These are phyloP conservation scores for Pouteria campechiana DNA, from an alignment of 179 eudicot genomes.

Conservation along the genomic window DNA sequence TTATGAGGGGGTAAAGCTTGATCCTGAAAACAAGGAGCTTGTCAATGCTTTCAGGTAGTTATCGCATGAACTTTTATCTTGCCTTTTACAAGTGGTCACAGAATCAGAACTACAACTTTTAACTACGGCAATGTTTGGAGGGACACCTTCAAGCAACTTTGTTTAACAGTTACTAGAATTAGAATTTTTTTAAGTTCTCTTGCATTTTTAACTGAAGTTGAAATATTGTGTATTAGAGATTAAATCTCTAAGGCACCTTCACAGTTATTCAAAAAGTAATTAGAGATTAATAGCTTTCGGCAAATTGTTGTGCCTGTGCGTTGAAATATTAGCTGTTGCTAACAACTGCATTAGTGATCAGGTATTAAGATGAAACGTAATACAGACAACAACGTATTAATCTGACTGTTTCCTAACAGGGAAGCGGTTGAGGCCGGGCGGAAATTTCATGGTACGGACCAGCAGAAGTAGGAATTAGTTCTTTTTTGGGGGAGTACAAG, in stretches of 20 bases:
- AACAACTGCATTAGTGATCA: not conserved
- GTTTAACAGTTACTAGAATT: not conserved
- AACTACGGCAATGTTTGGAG: not conserved
- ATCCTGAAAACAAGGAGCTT: conserved; percentile 87
- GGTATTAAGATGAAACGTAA: not conserved
- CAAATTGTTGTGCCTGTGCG: too few relatives aligned
- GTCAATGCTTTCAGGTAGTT: conserved; percentile 76
- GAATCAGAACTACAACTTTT: not conserved
- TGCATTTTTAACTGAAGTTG: too few relatives aligned
- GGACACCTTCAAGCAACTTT: not conserved
- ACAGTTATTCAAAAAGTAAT: too few relatives aligned
- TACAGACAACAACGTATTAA: not conserved
- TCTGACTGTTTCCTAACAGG: conserved; percentile 27
- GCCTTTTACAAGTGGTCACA: too few relatives aligned
- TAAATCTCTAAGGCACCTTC: too few relatives aligned
- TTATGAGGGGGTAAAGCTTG: conserved; percentile 82
- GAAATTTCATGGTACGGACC: conserved; percentile 42
- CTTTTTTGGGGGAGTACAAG: too few relatives aligned
- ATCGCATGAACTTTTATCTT: not conserved
- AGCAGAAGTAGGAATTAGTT: too few relatives aligned
- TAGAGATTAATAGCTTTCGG: too few relatives aligned
- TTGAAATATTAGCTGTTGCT: too few relatives aligned
- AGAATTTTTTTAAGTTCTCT: too few relatives aligned
- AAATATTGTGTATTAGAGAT: too few relatives aligned
- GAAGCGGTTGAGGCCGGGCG: conserved; percentile 97